Evolutionary conservation across 306 rosid species (phyloP), one percentile per base, ranked within the genome.

Genomic region (Trifolium fragiferum): DNA sequence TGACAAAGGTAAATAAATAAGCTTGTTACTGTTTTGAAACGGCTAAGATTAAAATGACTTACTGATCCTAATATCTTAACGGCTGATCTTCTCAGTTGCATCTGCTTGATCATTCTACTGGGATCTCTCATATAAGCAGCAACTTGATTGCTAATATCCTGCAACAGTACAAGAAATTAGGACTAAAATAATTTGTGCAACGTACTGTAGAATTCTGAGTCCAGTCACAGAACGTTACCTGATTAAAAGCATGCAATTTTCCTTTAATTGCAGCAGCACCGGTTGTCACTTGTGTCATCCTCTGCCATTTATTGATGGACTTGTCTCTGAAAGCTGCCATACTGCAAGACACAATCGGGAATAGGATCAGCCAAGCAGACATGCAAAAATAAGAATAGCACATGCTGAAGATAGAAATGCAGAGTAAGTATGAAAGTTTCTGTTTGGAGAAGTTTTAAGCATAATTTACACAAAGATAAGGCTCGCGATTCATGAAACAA

Each of bases 111-210:
- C 94, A 91, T 87, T 85, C 96, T 89, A 82, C 91, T 90, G 44
- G 97, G 97, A 78, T 94, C 97, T 78, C 97, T 91, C 97, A 91
- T 94, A 76, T 88, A 91, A 30, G 83, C 59, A 64, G 98, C 83
- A 54, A 94, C 91, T 88, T 91, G 98, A 76, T 84, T 78, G 41
- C 94, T 94, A 55, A 89, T 87, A 85, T 83, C 90, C 94, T 94
- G 82, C 80, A 51, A 84, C 53, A 20, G 38, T 68, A 73, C 13
- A 37, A 61, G 33, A 68, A 63, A 66, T 15, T 37, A 58, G 16
- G 44, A 69, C 35, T 55, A 57, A 50, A 61, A 51, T 40, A 46
- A 53, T 57, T 8, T 6, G 14, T 40, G 53, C 32, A 33, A 27
- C 66, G 14, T 49, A 66, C 7, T 32, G 57, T 15, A 30, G 65